Evolutionary conservation across 2,329 filamentous ascomycete species (phyloP), one percentile per base, ranked within the genome.

Genomic region (Tricladium varicosporioides): DNA sequence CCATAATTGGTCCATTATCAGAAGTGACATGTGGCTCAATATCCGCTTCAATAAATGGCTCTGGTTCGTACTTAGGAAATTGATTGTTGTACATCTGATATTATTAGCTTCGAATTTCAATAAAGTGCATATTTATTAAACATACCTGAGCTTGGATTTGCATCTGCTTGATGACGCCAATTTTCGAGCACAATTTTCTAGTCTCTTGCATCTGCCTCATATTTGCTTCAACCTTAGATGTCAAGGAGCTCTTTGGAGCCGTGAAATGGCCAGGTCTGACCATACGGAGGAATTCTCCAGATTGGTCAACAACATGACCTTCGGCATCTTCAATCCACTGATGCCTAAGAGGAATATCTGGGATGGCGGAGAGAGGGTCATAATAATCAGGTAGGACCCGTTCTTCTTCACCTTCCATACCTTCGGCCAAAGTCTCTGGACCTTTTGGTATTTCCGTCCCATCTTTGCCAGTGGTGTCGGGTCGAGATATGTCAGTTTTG

Each of bases 91-190:
- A 99, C 70, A 96, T 89, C 89, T 94, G 65, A 11, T 32, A 48
- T 48, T 50, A 14, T 65, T 54, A 65, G 61, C 43, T 46, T 52
- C 13, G 50, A 5, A 48, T 43, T 15, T 16, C 46, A 48, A 10
- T 13, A n/a, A 8, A n/a, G n/a, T n/a, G 11, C 15, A 27, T 5
- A 5, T 16, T 2, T 40, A 2, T 22, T 3, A 36, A 50, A 68
- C 77, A 70, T 83, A 91, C 90, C 82, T 97, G 94, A 51, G 92
- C 91, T 72, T 99, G 94, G 53, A 97, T 85, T 75, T 99, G 94
- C 94, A 99, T 99, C 76, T 99, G 94, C 77, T 97, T 99, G 71
- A 99, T 94, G 60, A 99, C 91, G 49, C 91, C 88, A 71, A 99
- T 96, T 75, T 97, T 99, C 10, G 92, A 92, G 67, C 92, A 96